Conservation (phyloP, 108 stramenopile species). For the Fistulifera solaris region DNA sequence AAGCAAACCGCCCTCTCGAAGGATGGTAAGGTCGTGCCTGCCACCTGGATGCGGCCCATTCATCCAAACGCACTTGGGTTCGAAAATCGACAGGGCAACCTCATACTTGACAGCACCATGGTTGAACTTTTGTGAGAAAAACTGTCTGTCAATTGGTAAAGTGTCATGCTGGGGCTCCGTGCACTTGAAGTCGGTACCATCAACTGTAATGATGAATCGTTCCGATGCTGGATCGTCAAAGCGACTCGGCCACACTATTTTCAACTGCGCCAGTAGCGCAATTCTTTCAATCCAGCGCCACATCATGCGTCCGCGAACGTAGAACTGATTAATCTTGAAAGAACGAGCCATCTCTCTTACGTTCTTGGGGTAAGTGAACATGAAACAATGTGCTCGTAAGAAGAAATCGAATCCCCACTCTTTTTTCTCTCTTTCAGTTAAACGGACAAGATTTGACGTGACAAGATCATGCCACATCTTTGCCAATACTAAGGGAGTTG, state of each 20-base stretch:
- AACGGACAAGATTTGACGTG: not conserved
- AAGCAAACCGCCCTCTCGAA: constrained; percentile 14
- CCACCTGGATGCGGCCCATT: constrained; percentile 34
- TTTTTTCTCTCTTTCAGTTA: not conserved
- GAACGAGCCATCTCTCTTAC: too few species aligned
- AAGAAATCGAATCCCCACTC: not conserved
- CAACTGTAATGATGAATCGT: too few species aligned
- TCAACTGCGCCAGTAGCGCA: not conserved
- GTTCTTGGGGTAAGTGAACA: not conserved
- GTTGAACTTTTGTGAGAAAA: constrained; percentile 31
- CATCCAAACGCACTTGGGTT: constrained; percentile 24
- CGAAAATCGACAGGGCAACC: constrained; percentile 13
- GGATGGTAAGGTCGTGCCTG: constrained; percentile 22
- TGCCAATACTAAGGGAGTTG: not conserved
- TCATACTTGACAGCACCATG: constrained; percentile 23
- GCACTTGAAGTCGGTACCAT: too few species aligned
- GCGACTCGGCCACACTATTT: not conserved
- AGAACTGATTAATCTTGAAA: not conserved
- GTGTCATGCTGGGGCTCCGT: not conserved
- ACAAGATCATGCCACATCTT: constrained; percentile 5
- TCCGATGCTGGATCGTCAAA: too few species aligned
- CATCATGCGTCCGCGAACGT: not conserved
- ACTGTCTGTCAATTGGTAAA: constrained; percentile 6
- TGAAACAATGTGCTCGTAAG: not conserved
- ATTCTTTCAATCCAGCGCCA: not conserved